Evolutionary conservation across 2,329 filamentous ascomycete genomes (phyloP), one percentile per base, ranked within the genome.

Genomic region (Graphilbum sp.): DNA sequence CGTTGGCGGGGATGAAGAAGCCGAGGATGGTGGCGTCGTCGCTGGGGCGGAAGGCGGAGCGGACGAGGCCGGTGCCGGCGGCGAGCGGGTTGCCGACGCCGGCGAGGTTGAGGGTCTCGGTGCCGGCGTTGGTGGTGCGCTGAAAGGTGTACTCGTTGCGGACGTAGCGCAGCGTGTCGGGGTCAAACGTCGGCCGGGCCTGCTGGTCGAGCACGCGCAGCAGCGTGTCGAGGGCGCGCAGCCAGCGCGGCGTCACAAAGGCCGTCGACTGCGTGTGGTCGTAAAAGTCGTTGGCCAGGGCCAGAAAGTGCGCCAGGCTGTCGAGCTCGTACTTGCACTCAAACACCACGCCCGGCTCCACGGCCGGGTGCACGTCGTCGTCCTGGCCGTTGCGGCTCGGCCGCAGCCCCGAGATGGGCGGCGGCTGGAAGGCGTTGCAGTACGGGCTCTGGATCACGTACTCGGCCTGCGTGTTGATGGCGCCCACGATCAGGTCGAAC

Each of bases 311-410:
- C 0, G 87, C 90, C 1, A 98, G 67, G 9, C 87, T 95, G 59
- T 98, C 90, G 18, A 98, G 75, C 62, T 98, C 90, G 58, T 96
- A 98, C 60, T 98, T 98, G 72, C 90, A 98, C 59, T 98, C 90
- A 47, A 95, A 98, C 4, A 98, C 90, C 35, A 77, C 72, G 0
- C 67, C 72, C 0, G 79, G 79, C 51, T 96, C 86, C 53, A 93
- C 96, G 1, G 67, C 66, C 1, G 90, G 90, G 49, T 94, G 85
- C 0, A 98, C 90, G 9, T 54, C 59, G 52, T 98, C 90, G 17
- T 79, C 71, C 54, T 94, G 83, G 3, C 83, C 83, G 50, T 88
- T 94, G 49, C 72, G 69, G 15, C 76, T 78, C 4, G 67, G 60
- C n/a, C 18, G 18, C 1, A 96, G 66, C 15, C 79, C 73, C 45